Conservation (phyloP, 306 rosid genomes). For the Fagus crenata region DNA sequence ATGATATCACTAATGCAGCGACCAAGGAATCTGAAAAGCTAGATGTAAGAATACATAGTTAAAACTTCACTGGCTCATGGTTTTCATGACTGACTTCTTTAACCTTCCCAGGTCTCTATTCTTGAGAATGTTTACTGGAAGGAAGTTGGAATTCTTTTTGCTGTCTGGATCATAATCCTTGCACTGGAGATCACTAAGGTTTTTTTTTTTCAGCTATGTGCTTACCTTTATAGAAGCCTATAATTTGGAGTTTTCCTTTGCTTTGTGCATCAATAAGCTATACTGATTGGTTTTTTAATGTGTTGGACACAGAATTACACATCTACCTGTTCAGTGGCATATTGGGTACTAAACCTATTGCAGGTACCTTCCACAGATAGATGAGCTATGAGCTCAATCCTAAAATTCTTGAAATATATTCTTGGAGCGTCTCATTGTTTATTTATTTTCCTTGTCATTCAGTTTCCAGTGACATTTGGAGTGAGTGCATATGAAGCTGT, state of each 20-base stretch:
- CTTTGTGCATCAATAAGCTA: background rate
- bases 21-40: slow-evolving; percentile 30
- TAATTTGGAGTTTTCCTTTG: slow-evolving; percentile 15
- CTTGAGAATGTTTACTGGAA: slow-evolving; percentile 77
- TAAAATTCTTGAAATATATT: background rate
- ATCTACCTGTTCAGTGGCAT: slow-evolving; percentile 44
- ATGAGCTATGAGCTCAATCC: background rate
- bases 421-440: background rate
- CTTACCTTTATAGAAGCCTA: background rate
- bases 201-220: slow-evolving; percentile 9
- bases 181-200: slow-evolving; percentile 78
- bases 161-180: slow-evolving; percentile 85
- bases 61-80: background rate
- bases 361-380: slow-evolving; percentile 41
- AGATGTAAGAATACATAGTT: slow-evolving; percentile 33
- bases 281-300: background rate
- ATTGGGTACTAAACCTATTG: slow-evolving; percentile 54
- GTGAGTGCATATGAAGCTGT: slow-evolving; percentile 71
- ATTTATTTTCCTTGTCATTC: slow-evolving; percentile 15
- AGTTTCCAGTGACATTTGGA: slow-evolving; percentile 78
- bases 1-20: slow-evolving; percentile 5
- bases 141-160: slow-evolving; percentile 73
- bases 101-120: slow-evolving; percentile 62
- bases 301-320: slow-evolving; percentile 46
- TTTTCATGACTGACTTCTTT: slow-evolving; percentile 10